phyloP scores from a whole-genome alignment of 202 grass and related monocot species.

The Dendrocalamus latiflorus region DNA sequence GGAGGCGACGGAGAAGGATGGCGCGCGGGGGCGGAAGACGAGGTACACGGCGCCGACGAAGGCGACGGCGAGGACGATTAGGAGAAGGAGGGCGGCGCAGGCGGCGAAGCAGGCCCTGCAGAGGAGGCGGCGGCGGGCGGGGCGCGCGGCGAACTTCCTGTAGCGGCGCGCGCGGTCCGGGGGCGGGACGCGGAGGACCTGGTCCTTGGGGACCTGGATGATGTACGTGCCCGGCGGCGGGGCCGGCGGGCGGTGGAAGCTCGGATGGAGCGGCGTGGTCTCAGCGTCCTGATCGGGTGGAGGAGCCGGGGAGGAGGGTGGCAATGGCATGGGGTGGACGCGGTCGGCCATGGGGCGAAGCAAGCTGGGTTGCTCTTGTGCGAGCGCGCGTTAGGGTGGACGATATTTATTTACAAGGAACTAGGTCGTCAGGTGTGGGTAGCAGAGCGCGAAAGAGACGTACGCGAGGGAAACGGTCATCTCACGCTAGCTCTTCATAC shows the following conservation, averaged over 20 bases:
- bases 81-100: background rate
- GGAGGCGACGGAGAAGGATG: constrained; percentile 40
- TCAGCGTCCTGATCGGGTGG: background rate
- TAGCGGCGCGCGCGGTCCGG: constrained; percentile 41
- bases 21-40: constrained; percentile 48
- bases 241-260: constrained; percentile 6
- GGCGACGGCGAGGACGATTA: constrained; percentile 3
- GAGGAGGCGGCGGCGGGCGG: background rate
- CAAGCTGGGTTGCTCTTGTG: background rate
- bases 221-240: constrained; percentile 50
- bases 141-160: constrained; percentile 30
- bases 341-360: constrained; percentile 41
- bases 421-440: too few species aligned
- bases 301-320: background rate
- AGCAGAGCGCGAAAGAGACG: background rate
- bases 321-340: constrained; percentile 45
- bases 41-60: constrained; percentile 49
- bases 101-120: constrained; percentile 30
- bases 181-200: constrained; percentile 66
- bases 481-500: background rate
- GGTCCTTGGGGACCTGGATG: constrained; percentile 73
- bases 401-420: too few species aligned
- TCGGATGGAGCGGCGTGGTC: constrained; percentile 33
- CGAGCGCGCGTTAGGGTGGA: background rate
- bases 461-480: constrained; percentile 16